These are phyloP conservation scores for Mycena rebaudengoi DNA, from an alignment of 768 basidiomycete genomes.

Conservation along the genomic window DNA sequence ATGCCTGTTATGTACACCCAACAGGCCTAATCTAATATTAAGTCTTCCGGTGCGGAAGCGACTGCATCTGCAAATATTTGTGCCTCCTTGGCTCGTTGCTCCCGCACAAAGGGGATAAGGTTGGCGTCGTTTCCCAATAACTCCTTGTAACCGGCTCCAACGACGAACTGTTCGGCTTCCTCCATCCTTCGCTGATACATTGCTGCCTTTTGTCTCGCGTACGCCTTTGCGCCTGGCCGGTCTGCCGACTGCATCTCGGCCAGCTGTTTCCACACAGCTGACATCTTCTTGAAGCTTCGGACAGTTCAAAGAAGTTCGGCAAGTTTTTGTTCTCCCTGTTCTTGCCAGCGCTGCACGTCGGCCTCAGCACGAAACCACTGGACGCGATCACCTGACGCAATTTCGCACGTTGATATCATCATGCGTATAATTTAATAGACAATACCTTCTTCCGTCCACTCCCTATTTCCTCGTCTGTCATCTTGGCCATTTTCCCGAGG, in stretches of 20 bases:
- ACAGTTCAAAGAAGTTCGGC: slow-evolving; percentile 12
- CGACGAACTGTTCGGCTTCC: no score
- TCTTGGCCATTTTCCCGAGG: background rate
- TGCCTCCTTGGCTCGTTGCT: no score
- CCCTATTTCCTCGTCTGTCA: background rate
- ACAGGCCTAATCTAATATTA: no score
- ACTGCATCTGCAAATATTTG: no score
- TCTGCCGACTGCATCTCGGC: background rate
- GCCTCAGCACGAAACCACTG: slow-evolving; percentile 27
- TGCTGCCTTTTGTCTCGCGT: slow-evolving; percentile 1
- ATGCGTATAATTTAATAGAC: background rate
- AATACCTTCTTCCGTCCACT: slow-evolving; percentile 5
- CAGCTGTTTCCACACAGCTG: slow-evolving; percentile 1
- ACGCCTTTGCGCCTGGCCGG: background rate
- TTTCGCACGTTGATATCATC: background rate
- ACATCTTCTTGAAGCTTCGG: slow-evolving; percentile 1
- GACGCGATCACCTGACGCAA: slow-evolving; percentile 12
- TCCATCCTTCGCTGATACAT: background rate
- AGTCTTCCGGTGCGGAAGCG: no score
- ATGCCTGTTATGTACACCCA: no score
- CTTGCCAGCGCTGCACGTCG: slow-evolving; percentile 24
- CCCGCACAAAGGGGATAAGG: no score
- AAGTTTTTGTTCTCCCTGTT: slow-evolving; percentile 16
- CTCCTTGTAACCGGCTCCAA: no score
- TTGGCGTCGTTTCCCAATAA: no score